A percentile compares a stretch with the other conserved stretches of the same genome.
phyloP scores from a whole-genome alignment of 441 rosid genomes.

The Adansonia madagascariensis region DNA sequence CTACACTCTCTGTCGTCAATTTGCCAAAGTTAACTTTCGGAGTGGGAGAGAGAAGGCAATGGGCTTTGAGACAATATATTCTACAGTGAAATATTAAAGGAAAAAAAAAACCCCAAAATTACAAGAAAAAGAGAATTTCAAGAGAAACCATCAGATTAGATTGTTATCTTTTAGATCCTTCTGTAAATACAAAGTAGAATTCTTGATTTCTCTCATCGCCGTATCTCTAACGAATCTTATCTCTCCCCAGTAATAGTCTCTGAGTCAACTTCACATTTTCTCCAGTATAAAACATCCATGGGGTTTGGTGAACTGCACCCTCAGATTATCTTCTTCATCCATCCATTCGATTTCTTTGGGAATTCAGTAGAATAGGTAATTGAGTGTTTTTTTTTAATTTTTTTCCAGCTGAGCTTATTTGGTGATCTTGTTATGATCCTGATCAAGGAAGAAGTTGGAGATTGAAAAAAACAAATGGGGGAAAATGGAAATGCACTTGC shows the following conservation, averaged over 20 bases:
- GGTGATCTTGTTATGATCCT: slow-evolving; percentile 20
- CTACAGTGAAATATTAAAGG: background rate
- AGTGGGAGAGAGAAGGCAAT: background rate
- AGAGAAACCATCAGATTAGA: slow-evolving; percentile 7
- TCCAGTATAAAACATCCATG: background rate
- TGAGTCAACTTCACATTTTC: slow-evolving; percentile 16
- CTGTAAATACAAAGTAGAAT: background rate
- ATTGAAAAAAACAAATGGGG: slow-evolving; percentile 45
- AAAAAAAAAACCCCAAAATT: background rate
- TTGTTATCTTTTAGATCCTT: slow-evolving; percentile 28
- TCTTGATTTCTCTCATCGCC: slow-evolving; percentile 15
- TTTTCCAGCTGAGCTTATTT: background rate
- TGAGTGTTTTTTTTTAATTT: slow-evolving; percentile 18
- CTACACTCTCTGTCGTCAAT: background rate
- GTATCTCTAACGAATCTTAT: slow-evolving; percentile 13
- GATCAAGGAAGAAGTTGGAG: slow-evolving; percentile 3
- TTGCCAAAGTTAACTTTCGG: background rate
- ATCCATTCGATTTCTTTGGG: background rate
- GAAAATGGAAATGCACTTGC: slow-evolving; percentile 46
- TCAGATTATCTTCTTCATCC: background rate
- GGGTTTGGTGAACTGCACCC: background rate
- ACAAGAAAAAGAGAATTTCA: background rate
- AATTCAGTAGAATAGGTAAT: background rate
- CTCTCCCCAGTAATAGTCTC: background rate
- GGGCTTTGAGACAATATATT: background rate